phyloP scores from a whole-genome alignment of 1,284 basidiomycete genomes.

The Papiliotrema fonsecae region DNA sequence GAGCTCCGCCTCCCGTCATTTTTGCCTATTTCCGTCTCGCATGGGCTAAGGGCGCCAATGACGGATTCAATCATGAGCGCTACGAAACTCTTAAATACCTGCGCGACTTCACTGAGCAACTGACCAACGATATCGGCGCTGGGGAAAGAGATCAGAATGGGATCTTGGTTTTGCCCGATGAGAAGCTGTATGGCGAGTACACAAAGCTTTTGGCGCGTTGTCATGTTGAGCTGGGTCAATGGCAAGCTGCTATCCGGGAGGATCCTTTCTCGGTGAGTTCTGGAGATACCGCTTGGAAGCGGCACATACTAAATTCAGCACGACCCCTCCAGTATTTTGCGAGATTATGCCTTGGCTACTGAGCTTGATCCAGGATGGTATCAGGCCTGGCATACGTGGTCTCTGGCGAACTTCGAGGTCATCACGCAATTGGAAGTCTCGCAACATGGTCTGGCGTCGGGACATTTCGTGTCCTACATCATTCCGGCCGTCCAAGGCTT shows the following conservation, averaged over 20 bases:
- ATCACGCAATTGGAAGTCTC: constrained; percentile 75
- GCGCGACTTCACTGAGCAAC: constrained; percentile 73
- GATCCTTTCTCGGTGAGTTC: constrained; percentile 66
- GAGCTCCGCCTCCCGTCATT: constrained; percentile 91
- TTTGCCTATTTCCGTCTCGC: constrained; percentile 96
- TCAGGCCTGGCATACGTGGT: constrained; percentile 99
- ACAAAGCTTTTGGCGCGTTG: constrained; percentile 89
- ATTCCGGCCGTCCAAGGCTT: constrained; percentile 96
- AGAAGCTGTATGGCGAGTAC: constrained; percentile 64
- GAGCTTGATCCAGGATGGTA: constrained; percentile 94
- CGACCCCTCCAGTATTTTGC: constrained; percentile 73
- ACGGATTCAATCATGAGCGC: constrained; percentile 49
- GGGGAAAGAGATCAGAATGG: constrained; percentile 52
- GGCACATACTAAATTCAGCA: constrained; percentile 55
- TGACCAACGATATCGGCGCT: constrained; percentile 69
- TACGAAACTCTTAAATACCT: constrained; percentile 76
- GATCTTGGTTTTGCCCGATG: constrained; percentile 52
- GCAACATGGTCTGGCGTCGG: constrained; percentile 62
- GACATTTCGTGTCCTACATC: constrained; percentile 75
- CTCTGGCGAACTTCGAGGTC: constrained; percentile 92
- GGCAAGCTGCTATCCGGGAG: constrained; percentile 75
- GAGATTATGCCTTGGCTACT: constrained; percentile 82
- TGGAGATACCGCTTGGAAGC: background rate
- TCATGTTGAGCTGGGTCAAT: constrained; percentile 94
- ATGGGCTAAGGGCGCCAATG: constrained; percentile 73